Conservation (phyloP, 2,329 filamentous ascomycete genomes). For the Daldinia eschscholtzii region DNA sequence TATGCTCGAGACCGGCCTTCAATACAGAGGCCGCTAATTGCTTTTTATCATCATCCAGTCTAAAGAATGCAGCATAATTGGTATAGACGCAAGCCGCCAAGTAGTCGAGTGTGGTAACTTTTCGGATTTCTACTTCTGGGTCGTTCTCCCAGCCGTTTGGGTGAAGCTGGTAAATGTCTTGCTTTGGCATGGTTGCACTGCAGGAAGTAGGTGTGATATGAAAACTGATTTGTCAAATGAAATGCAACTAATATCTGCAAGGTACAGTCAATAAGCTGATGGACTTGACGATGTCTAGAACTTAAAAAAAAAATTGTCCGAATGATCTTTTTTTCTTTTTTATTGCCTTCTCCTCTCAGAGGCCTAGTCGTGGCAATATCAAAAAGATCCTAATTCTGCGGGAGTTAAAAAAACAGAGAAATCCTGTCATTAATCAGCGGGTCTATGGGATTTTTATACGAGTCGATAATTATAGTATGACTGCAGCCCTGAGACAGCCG, state of each 20-base stretch:
- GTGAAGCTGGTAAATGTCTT: constrained; percentile 30
- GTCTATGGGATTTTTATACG: background rate
- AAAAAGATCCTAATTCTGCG: background rate
- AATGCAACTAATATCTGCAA: constrained; percentile 6
- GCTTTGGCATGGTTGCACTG: constrained; percentile 29
- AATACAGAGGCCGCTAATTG: constrained; percentile 45
- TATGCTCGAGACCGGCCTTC: constrained; percentile 54
- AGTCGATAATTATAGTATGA: background rate
- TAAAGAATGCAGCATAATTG: constrained; percentile 58
- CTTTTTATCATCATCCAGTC: constrained; percentile 51
- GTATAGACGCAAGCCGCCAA: constrained; percentile 50
- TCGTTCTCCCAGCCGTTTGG: constrained; percentile 41
- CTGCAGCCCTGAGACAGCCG: background rate
- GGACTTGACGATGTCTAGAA: background rate
- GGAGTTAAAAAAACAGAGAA: background rate
- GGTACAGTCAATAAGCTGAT: background rate
- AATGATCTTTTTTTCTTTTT: background rate
- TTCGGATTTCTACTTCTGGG: constrained; percentile 36
- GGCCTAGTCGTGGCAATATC: background rate
- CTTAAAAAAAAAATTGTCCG: background rate
- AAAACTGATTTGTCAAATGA: constrained; percentile 5
- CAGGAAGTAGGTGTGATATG: constrained; percentile 1
- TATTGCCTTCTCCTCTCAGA: background rate
- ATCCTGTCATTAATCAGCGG: background rate
- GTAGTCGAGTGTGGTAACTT: constrained; percentile 40